Base-by-base conservation (phyloP, 1,139 yeast genomes). In the Magnusiomyces sp. region DNA sequence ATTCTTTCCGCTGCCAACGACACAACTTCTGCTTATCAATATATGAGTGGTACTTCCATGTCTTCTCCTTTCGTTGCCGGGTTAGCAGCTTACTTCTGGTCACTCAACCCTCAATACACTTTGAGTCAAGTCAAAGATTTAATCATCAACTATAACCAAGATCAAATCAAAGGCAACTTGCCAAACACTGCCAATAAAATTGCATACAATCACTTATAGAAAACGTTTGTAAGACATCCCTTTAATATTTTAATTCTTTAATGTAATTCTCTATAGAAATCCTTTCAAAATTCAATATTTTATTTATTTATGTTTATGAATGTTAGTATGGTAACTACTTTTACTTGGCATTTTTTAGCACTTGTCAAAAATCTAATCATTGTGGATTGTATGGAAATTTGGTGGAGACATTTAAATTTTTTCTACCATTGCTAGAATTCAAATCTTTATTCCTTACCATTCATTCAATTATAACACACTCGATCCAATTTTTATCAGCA, bases 21-120 rank as follows among this genome's bases (percentile, higher is more conserved):
- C 14, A 83, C 81, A 67, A 82, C 81, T 65, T 87, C 90, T 43
- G 80, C 87, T 5, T 83, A 89, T 57, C 87, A 89, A 41, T 79
- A 85, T 39, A 73, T 85, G 67, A 82, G 90, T 40, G 95, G 95
- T 70, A 86, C 95, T 11, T 84, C 94, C 14, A 85, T 86, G 95
- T 94, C 95, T 33, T 81, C 95, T 40, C 95, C 95, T 46, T 94
- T 84, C 62, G 83, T 85, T 64, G 82, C 86, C 54, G 95, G 95
- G 59, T 75, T 85, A 63, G 59, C 48, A 4, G 55, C 58, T 19
- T 52, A 50, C 47, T 52, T 50, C 41, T 52, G 55, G 55, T 47
- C 55, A 13, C 27, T 40, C 32, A 40, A 50, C 34, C 39, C 50
- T n/a, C 19, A 40, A n/a, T 40, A 41, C 23, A 27, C 46, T n/a